Evolutionary conservation across 2,329 filamentous ascomycete genomes (phyloP), one percentile per base, ranked within the genome.

Genomic region (Tolypocladium endophyticum): DNA sequence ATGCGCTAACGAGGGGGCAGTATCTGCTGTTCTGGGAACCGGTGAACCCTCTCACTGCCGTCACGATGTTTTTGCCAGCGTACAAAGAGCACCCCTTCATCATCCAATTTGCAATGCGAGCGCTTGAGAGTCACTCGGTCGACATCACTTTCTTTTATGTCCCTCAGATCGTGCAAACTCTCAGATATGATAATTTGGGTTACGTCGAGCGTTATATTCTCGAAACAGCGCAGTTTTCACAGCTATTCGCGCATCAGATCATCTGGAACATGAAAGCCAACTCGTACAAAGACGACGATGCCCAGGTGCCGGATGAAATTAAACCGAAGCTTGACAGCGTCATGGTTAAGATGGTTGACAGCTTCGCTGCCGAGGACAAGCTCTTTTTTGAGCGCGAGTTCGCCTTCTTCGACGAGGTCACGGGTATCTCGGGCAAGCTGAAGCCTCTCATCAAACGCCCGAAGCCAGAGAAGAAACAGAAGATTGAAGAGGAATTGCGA

Each of bases 191-290:
- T 78, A 84, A 83, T 16, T 80, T 99, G 30, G 94, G 94, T 59
- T 99, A 99, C 70, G 92, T 97, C 2, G 92, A 97, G 73, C 85
- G 93, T 53, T 99, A 97, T 70, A 97, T 99, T 59, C 81, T 97
- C 20, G 94, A 99, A 76, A 97, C 95, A 0, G 94, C 92, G 1
- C 93, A 95, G 67, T 92, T 96, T 69, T 97, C 94, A n/a, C 94
- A 97, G 73, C 78, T 97, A 11, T 99, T 99, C 73, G 93, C 95
- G 2, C 95, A 99, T 72, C 94, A 99, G 69, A 97, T 99, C 65
- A 99, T 99, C 70, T 99, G 95, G 94, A 99, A 99, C 72, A 99
- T 99, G 88, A 99, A 97, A 73, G 94, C 94, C 38, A 99, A 99
- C 72, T 90, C 92, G 1, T 99, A 90, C 81, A 99, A 97, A 73